Evolutionary conservation across 2,329 filamentous ascomycete species (phyloP), one percentile per base, ranked within the genome.

Genomic region (Nannizzia gypsea): DNA sequence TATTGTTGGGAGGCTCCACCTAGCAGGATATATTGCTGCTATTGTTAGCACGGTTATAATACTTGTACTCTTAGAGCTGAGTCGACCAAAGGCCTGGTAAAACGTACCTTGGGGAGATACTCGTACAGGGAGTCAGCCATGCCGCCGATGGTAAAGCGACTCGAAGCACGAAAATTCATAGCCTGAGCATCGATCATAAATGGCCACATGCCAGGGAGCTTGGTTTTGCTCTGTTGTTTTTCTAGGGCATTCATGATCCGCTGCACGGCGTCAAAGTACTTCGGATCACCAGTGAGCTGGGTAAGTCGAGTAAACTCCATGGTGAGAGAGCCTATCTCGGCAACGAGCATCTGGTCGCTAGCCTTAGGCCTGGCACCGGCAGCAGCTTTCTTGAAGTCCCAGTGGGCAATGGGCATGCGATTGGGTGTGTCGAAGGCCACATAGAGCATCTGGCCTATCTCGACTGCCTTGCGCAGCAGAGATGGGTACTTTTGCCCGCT

Each of bases 1-100:
- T 95, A 95, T 28, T 66, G 63, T 36, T 58, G 40, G 63, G 86
- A 83, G 9, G 50, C 50, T 1, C 84, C 78, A 60, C 89, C 88
- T 1, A 95, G 81, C 3, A 95, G 80, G 11, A 93, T 74, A 68
- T 86, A 61, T 63, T 64, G 50, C 63, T 64, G 57, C 44, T 50
- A 50, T 26, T 6, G 57, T 48, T 28, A 48, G 26, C 20, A 31
- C 13, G n/a, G n/a, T n/a, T n/a, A n/a, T n/a, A n/a, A n/a, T n/a
- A 8, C 31, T 36, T 36, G 31, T 36, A 13, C 13, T 8, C 2
- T 31, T 31, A 31, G 31, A 11, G 8, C 31, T 11, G 31, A n/a
- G 50, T 13, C 17, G 31, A 28, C 13, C 31, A 34, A 34, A 28
- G 52, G 28, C 77, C 0, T 89, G n/a, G 31, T 36, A 11, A 36